A percentile compares a stretch with the other conserved stretches of the same genome.
Evolutionary conservation across 805 yeast species (phyloP).

Genomic region (fission yeast (Schizosaccharomyces pombe)): DNA sequence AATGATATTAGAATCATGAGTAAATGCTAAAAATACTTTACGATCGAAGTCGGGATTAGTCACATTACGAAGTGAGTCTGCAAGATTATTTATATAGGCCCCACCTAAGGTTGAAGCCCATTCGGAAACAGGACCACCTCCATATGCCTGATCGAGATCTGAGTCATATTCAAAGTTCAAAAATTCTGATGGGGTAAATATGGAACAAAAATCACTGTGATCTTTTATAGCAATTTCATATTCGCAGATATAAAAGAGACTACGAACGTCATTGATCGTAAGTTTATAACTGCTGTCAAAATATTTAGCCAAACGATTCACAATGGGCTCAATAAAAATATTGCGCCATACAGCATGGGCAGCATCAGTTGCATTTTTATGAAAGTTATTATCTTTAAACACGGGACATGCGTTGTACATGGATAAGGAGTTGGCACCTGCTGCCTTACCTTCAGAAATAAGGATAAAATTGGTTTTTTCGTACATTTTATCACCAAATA

Average conservation of each 20-base stretch:
- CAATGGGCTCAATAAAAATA: background rate
- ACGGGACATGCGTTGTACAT: background rate
- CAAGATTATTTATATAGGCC: background rate
- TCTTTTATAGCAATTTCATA: background rate
- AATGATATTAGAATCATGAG: background rate
- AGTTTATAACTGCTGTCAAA: background rate
- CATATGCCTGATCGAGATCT: background rate
- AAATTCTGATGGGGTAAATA: background rate
- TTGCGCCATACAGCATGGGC: background rate
- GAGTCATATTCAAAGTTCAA: background rate
- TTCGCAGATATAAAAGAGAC: background rate
- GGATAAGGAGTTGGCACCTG: background rate
- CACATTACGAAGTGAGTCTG: background rate
- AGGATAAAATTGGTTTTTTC: background rate
- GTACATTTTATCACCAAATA: background rate
- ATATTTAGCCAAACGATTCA: background rate
- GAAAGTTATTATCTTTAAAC: background rate
- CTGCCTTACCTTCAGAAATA: background rate
- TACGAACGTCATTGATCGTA: background rate
- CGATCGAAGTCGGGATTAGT: background rate
- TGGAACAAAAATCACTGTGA: background rate
- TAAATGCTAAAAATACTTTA: background rate
- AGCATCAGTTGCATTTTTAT: background rate
- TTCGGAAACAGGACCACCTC: background rate
- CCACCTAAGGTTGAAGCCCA: background rate